A percentile compares a stretch with the other conserved stretches of the same genome.
phyloP scores from a whole-genome alignment of 192 early-diverging fungal genomes.

The Gigaspora rosea region DNA sequence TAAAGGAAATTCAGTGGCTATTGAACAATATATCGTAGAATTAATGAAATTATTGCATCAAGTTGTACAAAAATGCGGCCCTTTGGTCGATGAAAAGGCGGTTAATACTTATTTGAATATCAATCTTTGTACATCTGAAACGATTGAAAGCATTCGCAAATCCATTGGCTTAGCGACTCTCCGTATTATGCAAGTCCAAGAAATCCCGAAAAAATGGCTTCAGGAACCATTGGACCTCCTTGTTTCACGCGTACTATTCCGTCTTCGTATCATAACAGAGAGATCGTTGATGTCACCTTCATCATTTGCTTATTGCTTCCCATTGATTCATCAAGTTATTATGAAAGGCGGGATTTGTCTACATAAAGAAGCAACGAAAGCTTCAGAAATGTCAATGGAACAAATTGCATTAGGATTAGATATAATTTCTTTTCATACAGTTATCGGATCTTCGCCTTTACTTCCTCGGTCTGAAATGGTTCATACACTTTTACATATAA shows the following conservation, averaged over 20 bases:
- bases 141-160: conserved; percentile 43
- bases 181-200: conserved; percentile 47
- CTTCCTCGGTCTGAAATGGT: conserved; percentile 70
- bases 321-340: conserved; percentile 65
- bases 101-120: conserved; percentile 60
- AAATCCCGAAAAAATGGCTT: conserved; percentile 51
- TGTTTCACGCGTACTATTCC: conserved; percentile 65
- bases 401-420: conserved; percentile 70
- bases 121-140: conserved; percentile 46
- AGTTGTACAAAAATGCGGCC: conserved; percentile 50
- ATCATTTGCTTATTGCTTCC: conserved; percentile 68
- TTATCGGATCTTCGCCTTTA: conserved; percentile 48
- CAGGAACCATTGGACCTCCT: conserved; percentile 50
- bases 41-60: conserved; percentile 59
- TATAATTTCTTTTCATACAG: conserved; percentile 63
- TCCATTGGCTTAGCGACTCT: conserved; percentile 54
- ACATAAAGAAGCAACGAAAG: conserved; percentile 43
- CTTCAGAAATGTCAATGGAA: conserved; percentile 53
- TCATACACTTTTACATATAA: conserved; percentile 58
- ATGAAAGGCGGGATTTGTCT: conserved; percentile 58
- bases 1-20: conserved; percentile 53
- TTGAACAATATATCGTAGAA: conserved; percentile 59
- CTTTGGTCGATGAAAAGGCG: conserved; percentile 59
- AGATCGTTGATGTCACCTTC: conserved; percentile 55
- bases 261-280: conserved; percentile 65